phyloP scores from a whole-genome alignment of 345 rosid species.

The Nasturtium officinale region DNA sequence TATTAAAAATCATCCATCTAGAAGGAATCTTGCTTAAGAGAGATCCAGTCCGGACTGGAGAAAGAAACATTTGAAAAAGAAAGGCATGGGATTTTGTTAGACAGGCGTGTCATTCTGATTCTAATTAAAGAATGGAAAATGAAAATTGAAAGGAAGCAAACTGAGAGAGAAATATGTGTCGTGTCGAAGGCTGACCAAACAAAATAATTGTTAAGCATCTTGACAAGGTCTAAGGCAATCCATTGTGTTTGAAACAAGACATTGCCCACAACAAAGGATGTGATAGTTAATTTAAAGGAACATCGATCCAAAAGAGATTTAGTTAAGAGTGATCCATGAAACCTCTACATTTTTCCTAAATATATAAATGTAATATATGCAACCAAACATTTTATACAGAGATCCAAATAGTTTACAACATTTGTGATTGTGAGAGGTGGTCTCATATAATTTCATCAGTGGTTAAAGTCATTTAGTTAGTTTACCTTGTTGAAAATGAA shows the following conservation, averaged over 20 bases:
- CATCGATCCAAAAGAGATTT: no score
- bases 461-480: no score
- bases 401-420: no score
- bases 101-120: no score
- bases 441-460: no score
- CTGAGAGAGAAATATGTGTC: background rate
- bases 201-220: background rate
- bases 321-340: no score
- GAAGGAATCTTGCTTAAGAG: background rate
- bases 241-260: background rate
- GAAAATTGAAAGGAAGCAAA: background rate
- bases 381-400: no score
- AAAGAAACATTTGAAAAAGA: no score
- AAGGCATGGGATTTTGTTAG: background rate
- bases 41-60: background rate
- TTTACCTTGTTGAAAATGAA: background rate
- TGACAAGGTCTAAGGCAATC: background rate
- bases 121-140: background rate
- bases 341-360: no score
- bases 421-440: no score
- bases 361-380: no score
- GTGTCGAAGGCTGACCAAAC: background rate
- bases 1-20: background rate
- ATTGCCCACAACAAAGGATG: background rate
- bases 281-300: no score